phyloP scores from a whole-genome alignment of 78 protist species.

The Guillardia theta region DNA sequence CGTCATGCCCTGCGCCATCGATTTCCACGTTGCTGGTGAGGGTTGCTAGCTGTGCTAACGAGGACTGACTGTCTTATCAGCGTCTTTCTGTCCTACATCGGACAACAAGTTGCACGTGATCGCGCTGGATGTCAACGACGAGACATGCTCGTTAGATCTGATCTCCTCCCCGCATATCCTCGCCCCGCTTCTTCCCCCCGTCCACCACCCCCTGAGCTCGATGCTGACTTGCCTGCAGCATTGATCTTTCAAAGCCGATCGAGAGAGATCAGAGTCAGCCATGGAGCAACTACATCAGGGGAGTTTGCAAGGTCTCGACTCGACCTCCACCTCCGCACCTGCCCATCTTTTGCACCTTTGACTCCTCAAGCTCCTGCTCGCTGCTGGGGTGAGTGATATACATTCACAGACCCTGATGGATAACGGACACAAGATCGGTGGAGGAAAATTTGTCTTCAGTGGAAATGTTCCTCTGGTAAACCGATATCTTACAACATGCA shows the following conservation, averaged over 20 bases:
- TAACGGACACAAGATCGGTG: neutral
- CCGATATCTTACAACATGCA: no score
- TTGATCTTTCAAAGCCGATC: neutral
- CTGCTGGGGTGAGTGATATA: no score
- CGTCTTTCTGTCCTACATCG: neutral
- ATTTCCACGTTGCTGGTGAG: neutral
- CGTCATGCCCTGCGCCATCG: neutral
- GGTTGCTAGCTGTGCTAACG: no score
- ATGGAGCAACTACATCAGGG: constrained; percentile 12
- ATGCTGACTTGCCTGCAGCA: neutral
- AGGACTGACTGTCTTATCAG: no score
- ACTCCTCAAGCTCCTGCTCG: no score
- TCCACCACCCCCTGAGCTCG: neutral
- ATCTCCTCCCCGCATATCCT: neutral
- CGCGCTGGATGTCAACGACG: neutral
- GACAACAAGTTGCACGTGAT: neutral
- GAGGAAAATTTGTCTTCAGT: neutral
- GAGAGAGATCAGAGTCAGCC: neutral
- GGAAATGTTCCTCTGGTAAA: constrained; percentile 22
- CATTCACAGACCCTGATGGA: no score
- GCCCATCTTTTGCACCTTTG: neutral
- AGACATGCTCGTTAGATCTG: neutral
- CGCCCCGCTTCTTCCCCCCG: neutral
- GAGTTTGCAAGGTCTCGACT: neutral
- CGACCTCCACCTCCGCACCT: neutral